These are phyloP conservation scores for Scheffersomyces stipitis DNA, from an alignment of 805 yeast species.

Conservation along the genomic window DNA sequence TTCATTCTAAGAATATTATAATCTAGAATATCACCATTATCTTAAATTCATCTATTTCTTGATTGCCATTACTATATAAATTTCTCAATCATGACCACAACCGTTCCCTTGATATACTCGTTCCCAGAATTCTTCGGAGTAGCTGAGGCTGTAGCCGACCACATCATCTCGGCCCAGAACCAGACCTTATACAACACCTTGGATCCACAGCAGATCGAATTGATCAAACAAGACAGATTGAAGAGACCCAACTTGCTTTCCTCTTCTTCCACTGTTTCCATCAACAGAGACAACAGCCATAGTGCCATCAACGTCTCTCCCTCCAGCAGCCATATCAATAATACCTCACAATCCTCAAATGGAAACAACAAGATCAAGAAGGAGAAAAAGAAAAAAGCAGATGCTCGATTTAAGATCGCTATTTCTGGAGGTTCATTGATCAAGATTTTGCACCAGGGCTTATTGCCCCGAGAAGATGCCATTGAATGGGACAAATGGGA, in stretches of 20 bases:
- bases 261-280: constrained; percentile 17
- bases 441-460: constrained; percentile 82
- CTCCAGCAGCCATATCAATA: constrained; percentile 1
- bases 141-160: constrained; percentile 97
- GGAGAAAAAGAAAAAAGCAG: constrained; percentile 54
- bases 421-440: constrained; percentile 91
- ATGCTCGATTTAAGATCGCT: constrained; percentile 83
- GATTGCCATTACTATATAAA: too few species aligned
- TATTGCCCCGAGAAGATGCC: constrained; percentile 65
- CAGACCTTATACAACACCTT: constrained; percentile 51
- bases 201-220: constrained; percentile 32
- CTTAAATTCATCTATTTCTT: too few species aligned
- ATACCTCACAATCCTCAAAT: constrained; percentile 6
- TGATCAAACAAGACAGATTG: constrained; percentile 27
- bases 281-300: constrained; percentile 15
- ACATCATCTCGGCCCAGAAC: constrained; percentile 86
- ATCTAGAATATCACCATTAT: too few species aligned
- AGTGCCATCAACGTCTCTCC: constrained; percentile 10
- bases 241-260: constrained; percentile 9
- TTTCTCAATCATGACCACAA: constrained; percentile 89
- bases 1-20: too few species aligned
- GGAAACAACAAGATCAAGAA: constrained; percentile 26
- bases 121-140: constrained; percentile 88
- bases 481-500: constrained; percentile 95
- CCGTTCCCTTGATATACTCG: constrained; percentile 90